Percentiles rank a stretch among this genome's conserved stretches.
phyloP scores from a whole-genome alignment of 495 filamentous ascomycete genomes.

The Lophiotrema nucula region DNA sequence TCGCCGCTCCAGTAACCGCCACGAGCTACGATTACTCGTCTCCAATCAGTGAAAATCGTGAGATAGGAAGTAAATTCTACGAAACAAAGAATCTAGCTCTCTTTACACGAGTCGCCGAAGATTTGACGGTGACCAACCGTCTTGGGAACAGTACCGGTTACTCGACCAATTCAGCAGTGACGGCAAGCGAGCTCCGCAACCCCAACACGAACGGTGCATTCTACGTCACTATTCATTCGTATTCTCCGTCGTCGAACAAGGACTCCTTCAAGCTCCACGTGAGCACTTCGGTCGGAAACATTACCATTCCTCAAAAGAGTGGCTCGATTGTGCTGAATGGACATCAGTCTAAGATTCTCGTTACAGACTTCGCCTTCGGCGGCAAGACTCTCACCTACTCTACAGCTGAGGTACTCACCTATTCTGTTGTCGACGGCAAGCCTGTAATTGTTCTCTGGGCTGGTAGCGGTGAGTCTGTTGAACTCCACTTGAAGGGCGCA shows the following conservation, averaged over 20 bases:
- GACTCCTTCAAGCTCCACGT: constrained; percentile 55
- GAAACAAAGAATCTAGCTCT: constrained; percentile 60
- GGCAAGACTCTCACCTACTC: constrained; percentile 56
- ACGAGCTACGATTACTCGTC: constrained; percentile 62
- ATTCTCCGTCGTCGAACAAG: constrained; percentile 47
- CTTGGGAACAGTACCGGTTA: constrained; percentile 59
- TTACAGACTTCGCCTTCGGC: constrained; percentile 58
- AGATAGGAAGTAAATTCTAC: constrained; percentile 57
- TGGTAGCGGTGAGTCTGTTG: constrained; percentile 53
- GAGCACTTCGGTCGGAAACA: constrained; percentile 53
- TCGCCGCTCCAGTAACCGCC: constrained; percentile 41
- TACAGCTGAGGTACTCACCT: constrained; percentile 59
- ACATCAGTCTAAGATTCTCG: constrained; percentile 59
- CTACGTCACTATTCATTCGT: constrained; percentile 55
- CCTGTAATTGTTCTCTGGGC: constrained; percentile 56
- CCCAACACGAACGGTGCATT: constrained; percentile 55
- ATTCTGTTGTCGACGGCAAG: constrained; percentile 48
- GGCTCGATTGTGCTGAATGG: constrained; percentile 53
- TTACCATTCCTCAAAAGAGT: constrained; percentile 48
- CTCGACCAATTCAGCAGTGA: constrained; percentile 49
- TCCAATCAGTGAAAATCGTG: constrained; percentile 58
- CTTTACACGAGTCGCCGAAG: constrained; percentile 55
- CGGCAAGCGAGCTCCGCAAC: constrained; percentile 54
- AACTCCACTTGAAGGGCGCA: constrained; percentile 53
- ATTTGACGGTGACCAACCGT: constrained; percentile 55